Base-by-base conservation (phyloP, 2,329 filamentous ascomycete species). In the Sporothrix phasma region DNA sequence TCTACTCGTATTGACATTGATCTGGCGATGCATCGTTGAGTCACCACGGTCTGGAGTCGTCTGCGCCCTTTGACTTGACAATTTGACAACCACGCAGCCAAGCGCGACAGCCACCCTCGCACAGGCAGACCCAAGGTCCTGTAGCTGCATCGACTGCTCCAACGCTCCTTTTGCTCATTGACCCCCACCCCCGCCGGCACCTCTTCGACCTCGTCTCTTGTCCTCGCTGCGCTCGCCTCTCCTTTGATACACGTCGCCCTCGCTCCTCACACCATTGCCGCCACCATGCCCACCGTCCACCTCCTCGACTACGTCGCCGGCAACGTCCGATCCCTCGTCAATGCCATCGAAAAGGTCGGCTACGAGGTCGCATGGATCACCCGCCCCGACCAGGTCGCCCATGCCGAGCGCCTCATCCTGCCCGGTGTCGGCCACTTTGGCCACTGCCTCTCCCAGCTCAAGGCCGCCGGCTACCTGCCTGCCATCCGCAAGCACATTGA, bases 361-460 rank as follows among this genome's bases (percentile, higher is more conserved):
- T 97, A 93, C 75, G 84, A 89, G 51, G 90, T 99, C 54, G 89
- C 94, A 79, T 97, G 93, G 94, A 82, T 99, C 69, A 88, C 83
- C 71, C 86, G 86, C 39, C 94, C 94, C 4, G 86, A 89, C 70
- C 92, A 97, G 76, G 85, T 99, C 63, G 79, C 85, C 67, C 86
- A 87, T 70, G 94, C 93, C 37, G 74, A 96, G 88, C 95, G 88
- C 83, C 85, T 99, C 71, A 97, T 99, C 69, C 84, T 99, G 29
- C 94, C 94, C 5, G 94, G 94, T 66, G 94, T 99, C 67, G 94
- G 94, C 70, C 93, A 99, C 80, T 99, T 97, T 72, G 94, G 94
- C 66, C 92, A 99, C 80, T 99, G 94, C 76, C 81, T 97, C 68
- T 86, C 85, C 31, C 92, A 96, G 73, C 86, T 99, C 69, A 81